Evolutionary conservation across 805 yeast genomes (phyloP), one percentile per base, ranked within the genome.

Genomic region (Wickerhamomyces mucosus): DNA sequence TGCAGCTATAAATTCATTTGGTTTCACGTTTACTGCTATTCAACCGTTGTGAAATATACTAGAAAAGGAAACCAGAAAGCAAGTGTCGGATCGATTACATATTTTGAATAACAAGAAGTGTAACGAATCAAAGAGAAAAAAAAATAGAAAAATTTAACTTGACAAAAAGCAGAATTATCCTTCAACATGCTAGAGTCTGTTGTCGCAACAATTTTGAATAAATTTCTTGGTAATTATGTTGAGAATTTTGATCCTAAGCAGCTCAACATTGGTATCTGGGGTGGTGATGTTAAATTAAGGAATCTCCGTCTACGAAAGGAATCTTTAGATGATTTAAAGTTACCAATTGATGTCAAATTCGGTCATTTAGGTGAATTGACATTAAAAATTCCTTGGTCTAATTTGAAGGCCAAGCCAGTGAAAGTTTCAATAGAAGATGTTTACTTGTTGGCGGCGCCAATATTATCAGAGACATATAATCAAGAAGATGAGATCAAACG

Each of bases 241-340:
- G 95, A 94, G 58, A 83, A 94, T 57, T 92, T 92, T 55, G 98
- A 92, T 59, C 86, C 97, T 13, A 83, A 82, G 43, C 96, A 92
- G 50, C 62, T 92, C 48, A 88, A 92, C 46, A 88, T 92, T 34
- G 98, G 97, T 5, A 86, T 92, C 21, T 88, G 97, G 95, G 75
- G 86, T 47, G 99, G 99, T 22, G 97, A 92, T 62, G 97, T 88
- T 19, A 83, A 83, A 51, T 63, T 92, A 33, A 69, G 67, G 39
- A 77, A 88, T 51, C 67, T 94, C 39, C 69, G 78, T 35, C 63
- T 92, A 37, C 85, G 83, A 57, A 79, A 81, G 39, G 96, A 88
- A 51, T 85, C 96, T 3, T 63, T 92, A 28, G 98, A 94, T 55
- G 71, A 80, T 44, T 68, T 92, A 41, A 74, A 81, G 39, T 58